Percentiles rank a stretch among this genome's conserved stretches.
Conservation (phyloP, 2,329 filamentous ascomycete species). For the Aspergillus sojae region DNA sequence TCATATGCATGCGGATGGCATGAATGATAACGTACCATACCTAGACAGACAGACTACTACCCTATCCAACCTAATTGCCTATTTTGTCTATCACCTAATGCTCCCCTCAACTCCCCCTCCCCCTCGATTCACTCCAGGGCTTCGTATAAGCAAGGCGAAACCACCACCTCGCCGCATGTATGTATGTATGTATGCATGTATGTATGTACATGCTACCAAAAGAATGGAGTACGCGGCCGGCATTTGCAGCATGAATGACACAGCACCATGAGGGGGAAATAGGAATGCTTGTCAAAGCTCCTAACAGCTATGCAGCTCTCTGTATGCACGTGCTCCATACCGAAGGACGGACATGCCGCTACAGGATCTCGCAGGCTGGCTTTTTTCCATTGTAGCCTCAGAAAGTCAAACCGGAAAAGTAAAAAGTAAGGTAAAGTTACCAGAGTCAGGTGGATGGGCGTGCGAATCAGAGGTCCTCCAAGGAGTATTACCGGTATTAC, state of each 20-base stretch:
- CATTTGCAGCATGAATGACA: not conserved
- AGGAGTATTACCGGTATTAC: conserved; percentile 7
- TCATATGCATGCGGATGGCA: not conserved
- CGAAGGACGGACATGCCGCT: not conserved
- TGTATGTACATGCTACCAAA: not conserved
- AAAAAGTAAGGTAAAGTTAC: not conserved
- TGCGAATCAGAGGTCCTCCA: not conserved
- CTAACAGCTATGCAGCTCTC: conserved; percentile 7
- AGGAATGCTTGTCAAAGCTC: conserved; percentile 10
- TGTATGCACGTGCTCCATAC: conserved; percentile 6
- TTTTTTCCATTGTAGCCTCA: not conserved
- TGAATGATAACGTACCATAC: not conserved
- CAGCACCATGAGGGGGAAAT: not conserved
- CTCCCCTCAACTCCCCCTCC: not conserved
- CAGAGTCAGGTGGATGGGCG: not conserved
- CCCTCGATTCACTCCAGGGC: not conserved
- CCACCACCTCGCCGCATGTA: not conserved
- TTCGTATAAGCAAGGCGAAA: not conserved
- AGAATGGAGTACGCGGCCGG: conserved; percentile 6
- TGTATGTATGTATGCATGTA: not conserved
- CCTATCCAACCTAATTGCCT: not conserved
- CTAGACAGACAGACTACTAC: not conserved
- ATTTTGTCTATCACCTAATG: not conserved
- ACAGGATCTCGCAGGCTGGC: not conserved
- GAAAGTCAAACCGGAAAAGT: not conserved